phyloP scores from a whole-genome alignment of 257 asterid species.

The Solanum corneliomulleri region DNA sequence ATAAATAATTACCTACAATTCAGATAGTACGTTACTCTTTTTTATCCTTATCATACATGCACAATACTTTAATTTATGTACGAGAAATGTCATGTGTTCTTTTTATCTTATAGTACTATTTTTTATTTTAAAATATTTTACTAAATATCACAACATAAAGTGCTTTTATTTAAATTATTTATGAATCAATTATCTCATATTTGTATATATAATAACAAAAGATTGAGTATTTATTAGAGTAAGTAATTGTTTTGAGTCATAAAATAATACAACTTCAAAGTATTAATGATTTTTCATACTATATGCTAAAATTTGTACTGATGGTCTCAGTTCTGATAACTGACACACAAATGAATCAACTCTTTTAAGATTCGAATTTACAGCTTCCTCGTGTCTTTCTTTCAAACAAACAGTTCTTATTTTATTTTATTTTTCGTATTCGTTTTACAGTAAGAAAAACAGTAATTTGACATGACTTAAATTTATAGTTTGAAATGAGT shows the following conservation, averaged over 20 bases:
- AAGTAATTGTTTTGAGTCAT: too few species aligned
- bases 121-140: too few species aligned
- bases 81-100: not conserved
- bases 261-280: not conserved
- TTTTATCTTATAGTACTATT: too few species aligned
- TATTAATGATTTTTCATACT: not conserved
- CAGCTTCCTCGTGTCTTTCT: not conserved
- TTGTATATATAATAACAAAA: not conserved
- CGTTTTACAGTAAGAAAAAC: not conserved
- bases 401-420: not conserved
- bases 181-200: not conserved
- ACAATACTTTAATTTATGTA: not conserved
- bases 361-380: not conserved
- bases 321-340: not conserved
- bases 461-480: too few species aligned
- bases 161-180: too few species aligned
- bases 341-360: not conserved
- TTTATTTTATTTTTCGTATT: not conserved
- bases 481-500: too few species aligned
- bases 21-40: not conserved
- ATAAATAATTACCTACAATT: not conserved
- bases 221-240: not conserved
- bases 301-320: not conserved
- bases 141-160: not conserved
- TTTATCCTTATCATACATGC: not conserved